Percentiles rank a stretch among this genome's conserved stretches.
Conservation (phyloP, 805 yeast species). For the Suhomyces faveliae region DNA sequence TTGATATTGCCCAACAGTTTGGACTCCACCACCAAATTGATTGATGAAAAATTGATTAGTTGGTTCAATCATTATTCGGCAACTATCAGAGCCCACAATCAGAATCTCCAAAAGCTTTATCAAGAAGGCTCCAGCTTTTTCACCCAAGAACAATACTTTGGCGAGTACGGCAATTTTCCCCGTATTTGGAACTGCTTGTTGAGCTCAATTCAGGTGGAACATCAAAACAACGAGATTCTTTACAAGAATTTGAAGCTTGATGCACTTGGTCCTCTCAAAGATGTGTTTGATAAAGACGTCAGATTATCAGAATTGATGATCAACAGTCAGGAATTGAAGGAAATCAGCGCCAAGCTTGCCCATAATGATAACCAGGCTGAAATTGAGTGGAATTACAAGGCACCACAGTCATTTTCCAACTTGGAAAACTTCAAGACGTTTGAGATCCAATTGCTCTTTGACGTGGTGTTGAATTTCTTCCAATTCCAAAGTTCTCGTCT, state of each 20-base stretch:
- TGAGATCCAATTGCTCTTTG: slow-evolving; percentile 56
- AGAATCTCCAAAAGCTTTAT: slow-evolving; percentile 18
- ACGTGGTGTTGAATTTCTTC: slow-evolving; percentile 64
- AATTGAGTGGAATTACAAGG: slow-evolving; percentile 71
- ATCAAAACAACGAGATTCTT: slow-evolving; percentile 49
- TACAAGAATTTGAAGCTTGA: slow-evolving; percentile 50
- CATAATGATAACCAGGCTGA: slow-evolving; percentile 35
- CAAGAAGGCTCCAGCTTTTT: slow-evolving; percentile 23
- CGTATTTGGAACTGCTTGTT: slow-evolving; percentile 47
- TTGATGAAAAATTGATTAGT: slow-evolving; percentile 28
- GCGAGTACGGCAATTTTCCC: slow-evolving; percentile 40
- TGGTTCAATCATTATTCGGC: slow-evolving; percentile 33
- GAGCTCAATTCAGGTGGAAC: slow-evolving; percentile 50
- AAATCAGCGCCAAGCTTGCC: slow-evolving; percentile 31
- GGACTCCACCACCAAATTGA: slow-evolving; percentile 26
- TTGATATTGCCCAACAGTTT: slow-evolving; percentile 36
- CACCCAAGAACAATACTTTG: slow-evolving; percentile 12
- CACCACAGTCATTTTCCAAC: slow-evolving; percentile 71
- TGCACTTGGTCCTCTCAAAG: slow-evolving; percentile 52
- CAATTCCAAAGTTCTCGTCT: slow-evolving; percentile 29
- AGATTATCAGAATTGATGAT: slow-evolving; percentile 55
- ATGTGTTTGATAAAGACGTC: slow-evolving; percentile 52
- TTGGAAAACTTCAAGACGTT: slow-evolving; percentile 69
- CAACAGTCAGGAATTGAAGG: slow-evolving; percentile 44
- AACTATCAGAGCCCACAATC: slow-evolving; percentile 16